Conservation (phyloP, 2,329 filamentous ascomycete genomes). For the Colletotrichum horii region DNA sequence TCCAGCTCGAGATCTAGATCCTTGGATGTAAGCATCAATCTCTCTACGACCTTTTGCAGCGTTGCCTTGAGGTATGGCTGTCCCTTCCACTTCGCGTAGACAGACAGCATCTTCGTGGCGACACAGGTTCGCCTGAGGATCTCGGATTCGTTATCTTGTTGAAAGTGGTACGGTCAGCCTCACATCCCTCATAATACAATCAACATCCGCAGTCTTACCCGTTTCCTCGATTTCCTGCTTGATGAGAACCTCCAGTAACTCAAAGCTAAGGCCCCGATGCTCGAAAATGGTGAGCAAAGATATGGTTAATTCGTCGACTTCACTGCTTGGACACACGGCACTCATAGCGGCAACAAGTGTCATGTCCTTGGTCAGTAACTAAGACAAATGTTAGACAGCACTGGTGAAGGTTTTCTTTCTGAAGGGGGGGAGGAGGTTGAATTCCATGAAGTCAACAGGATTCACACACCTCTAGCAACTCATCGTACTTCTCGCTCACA, state of each 20-base stretch:
- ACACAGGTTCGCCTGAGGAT: slow-evolving; percentile 72
- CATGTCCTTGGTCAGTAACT: slow-evolving; percentile 68
- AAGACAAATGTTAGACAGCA: not conserved
- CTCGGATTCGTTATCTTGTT: slow-evolving; percentile 68
- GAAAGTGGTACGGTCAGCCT: not conserved
- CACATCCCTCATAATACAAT: not conserved
- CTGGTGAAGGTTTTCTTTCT: not conserved
- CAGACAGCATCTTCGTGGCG: slow-evolving; percentile 74
- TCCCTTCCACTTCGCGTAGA: slow-evolving; percentile 77
- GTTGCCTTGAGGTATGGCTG: slow-evolving; percentile 66
- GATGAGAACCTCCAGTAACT: slow-evolving; percentile 69
- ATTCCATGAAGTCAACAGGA: not conserved
- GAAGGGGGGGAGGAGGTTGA: not conserved
- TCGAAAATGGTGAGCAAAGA: slow-evolving; percentile 74
- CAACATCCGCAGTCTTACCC: slow-evolving; percentile 38
- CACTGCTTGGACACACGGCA: slow-evolving; percentile 68
- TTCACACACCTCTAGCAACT: slow-evolving; percentile 59
- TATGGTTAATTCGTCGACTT: slow-evolving; percentile 73
- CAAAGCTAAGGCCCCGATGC: slow-evolving; percentile 66
- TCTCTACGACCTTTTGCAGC: slow-evolving; percentile 69
- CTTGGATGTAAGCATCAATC: slow-evolving; percentile 69
- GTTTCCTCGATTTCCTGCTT: slow-evolving; percentile 73
- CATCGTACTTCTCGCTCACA: slow-evolving; percentile 72
- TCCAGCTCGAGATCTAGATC: slow-evolving; percentile 73
- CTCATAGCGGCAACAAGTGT: slow-evolving; percentile 68